Base-by-base conservation (phyloP, 495 filamentous ascomycete species). In the Aspergillus indologenus region DNA sequence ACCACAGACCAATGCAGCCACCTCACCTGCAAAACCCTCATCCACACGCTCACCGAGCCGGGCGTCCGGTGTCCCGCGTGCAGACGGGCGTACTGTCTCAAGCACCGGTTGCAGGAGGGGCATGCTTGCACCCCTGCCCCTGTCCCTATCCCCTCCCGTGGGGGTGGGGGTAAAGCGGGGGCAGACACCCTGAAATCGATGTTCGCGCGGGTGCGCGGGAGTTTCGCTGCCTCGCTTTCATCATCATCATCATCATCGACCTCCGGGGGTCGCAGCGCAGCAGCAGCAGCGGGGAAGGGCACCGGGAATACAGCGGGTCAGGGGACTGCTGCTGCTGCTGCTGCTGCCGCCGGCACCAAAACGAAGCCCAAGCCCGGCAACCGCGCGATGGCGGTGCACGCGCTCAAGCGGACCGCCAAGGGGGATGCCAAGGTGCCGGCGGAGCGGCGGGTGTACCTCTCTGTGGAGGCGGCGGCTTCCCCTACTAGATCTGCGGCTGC, bases 71-170 rank as follows among this genome's bases (percentile, higher is more conserved):
- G 94, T 73, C 64, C 81, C 1, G 82, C 78, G 43, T 98, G 94
- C 70, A 90, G 89, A 65, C 78, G 88, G 58, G 79, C 88, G 63
- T 98, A 98, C 80, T 98, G 94, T 69, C 85, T 98, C 53, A 88
- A 91, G 62, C 94, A 98, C 75, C 89, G 94, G 5, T 73, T 98
- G 43, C 77, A 80, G 45, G 92, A 97, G 70, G 86, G 91, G 62
- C 94, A 98, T 79, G 84, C 92, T 73, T 98, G 94, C 80, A 88
- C 89, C 86, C 87, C 43, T 77, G 66, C 14, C 70, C 42, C 21
- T 23, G 18, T 45, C 24, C n/a, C n/a, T n/a, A n/a, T n/a, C n/a
- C n/a, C n/a, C n/a, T n/a, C n/a, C n/a, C n/a, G n/a, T n/a, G n/a
- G 52, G 23, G 52, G 29, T 20, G 40, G 21, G 59, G 42, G 15